A percentile compares a stretch with the other conserved stretches of the same genome.
These are phyloP conservation scores for Lolium rigidum DNA, from an alignment of 176 grass and related monocot species.

Conservation along the genomic window DNA sequence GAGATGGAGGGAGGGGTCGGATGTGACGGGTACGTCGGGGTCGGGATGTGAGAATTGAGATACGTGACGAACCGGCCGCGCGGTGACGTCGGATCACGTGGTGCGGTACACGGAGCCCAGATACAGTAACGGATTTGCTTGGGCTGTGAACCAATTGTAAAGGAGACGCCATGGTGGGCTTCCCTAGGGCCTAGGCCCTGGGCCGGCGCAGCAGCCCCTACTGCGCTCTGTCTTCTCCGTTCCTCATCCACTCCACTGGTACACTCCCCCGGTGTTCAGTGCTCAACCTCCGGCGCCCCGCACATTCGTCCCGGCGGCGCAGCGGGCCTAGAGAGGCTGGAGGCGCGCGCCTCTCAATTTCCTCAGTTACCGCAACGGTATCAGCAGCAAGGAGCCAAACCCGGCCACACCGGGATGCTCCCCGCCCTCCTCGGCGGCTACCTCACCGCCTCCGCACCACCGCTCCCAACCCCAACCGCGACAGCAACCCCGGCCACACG, in stretches of 20 bases:
- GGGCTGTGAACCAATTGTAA: conserved; percentile 10
- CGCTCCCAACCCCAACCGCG: not conserved
- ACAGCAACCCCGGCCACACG: not conserved
- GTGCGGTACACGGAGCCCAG: not conserved
- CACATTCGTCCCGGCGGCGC: conserved; percentile 18
- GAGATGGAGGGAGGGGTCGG: conserved; percentile 6
- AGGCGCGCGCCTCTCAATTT: not conserved
- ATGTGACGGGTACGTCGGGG: conserved; percentile 15
- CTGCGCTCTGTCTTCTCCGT: not conserved
- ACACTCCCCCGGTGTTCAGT: not conserved
- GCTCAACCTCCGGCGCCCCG: not conserved
- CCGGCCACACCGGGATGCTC: conserved; percentile 23
- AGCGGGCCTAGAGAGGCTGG: no score
- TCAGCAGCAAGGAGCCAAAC: not conserved
- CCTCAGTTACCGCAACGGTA: not conserved
- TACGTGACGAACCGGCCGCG: not conserved
- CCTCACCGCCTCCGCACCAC: conserved; percentile 25
- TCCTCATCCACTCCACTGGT: not conserved
- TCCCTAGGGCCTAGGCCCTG: not conserved
- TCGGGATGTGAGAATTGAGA: not conserved
- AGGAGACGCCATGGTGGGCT: no score
- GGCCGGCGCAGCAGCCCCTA: not conserved
- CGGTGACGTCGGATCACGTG: not conserved
- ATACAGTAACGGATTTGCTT: not conserved
- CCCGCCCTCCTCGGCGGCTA: conserved; percentile 18